Percentiles rank a stretch among this genome's conserved stretches.
phyloP scores from a whole-genome alignment of 129 eudicot species.

The Ambrosia trifida region DNA sequence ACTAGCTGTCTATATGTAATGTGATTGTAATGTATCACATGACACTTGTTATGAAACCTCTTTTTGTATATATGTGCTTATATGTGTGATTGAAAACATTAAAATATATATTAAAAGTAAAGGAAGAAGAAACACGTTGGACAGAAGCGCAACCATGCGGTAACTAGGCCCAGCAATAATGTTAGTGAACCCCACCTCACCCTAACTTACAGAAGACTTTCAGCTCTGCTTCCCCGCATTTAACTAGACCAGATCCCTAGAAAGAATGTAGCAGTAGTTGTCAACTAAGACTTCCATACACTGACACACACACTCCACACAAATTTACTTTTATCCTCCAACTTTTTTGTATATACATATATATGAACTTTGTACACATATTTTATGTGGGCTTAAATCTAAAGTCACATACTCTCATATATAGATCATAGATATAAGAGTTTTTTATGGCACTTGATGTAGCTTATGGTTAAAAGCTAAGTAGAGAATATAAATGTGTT shows the following conservation, averaged over 20 bases:
- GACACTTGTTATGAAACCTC: background rate
- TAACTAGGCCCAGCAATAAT: constrained; percentile 29
- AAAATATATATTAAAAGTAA: background rate
- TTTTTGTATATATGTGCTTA: background rate
- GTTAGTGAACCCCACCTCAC: constrained; percentile 25
- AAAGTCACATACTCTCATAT: too few relatives aligned
- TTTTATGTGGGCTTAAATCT: too few relatives aligned
- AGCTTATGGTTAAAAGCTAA: too few relatives aligned
- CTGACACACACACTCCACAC: constrained; percentile 11
- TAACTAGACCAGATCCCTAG: constrained; percentile 32
- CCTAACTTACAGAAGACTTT: constrained; percentile 33
- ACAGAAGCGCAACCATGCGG: constrained; percentile 36
- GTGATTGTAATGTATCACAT: background rate
- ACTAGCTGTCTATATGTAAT: background rate
- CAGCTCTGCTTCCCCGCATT: constrained; percentile 32
- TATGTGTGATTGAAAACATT: background rate
- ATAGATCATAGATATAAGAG: too few relatives aligned
- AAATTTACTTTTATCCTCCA: background rate
- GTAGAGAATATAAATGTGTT: too few relatives aligned
- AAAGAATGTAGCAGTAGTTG: constrained; percentile 18
- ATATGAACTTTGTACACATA: background rate
- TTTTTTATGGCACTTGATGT: too few relatives aligned
- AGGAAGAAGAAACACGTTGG: background rate
- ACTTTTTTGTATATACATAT: background rate
- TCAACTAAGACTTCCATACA: constrained; percentile 18